Evolutionary conservation across 2,329 filamentous ascomycete species (phyloP), one percentile per base, ranked within the genome.

Genomic region (Blumeria hordei): DNA sequence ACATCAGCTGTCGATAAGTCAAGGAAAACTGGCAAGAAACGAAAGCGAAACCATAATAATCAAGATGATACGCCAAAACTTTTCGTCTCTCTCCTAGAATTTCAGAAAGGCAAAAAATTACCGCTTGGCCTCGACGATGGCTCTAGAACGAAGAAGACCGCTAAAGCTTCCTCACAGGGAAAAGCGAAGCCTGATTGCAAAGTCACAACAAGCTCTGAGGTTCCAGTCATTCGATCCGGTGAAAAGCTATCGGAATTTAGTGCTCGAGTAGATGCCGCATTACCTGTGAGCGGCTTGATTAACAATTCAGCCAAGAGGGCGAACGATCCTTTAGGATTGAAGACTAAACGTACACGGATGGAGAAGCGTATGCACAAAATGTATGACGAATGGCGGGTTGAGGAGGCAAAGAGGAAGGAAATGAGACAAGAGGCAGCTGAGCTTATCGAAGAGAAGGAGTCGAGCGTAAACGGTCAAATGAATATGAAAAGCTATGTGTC

Each of bases 61-160:
- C 71, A 75, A 41, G 81, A 94, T 66, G 92, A 96, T 69, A 88
- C 85, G 1, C 92, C 92, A 0, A 83, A 86, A 60, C 86, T 84
- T 1, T 98, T 98, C 68, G 78, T 78, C 58, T 80, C 88, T 11
- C 70, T 96, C 58, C 92, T 96, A 84, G 79, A 84, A 36, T 77
- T 80, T 60, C 76, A 81, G 43, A 68, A 71, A 14, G 74, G 77
- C n/a, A 80, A 78, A 63, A 76, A 73, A 57, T 67, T 74, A 9
- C 73, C 74, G 5, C 76, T 74, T 9, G 80, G 82, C 6, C 71
- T 93, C 8, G 83, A 94, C 64, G 77, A 92, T 59, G 85, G 85
- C n/a, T 64, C 71, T 10, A 67, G 68, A 37, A 60, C 58, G 50
- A 61, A 56, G 36, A 69, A 63, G 55, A 60, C 62, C 37, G 34